Evolutionary conservation across 2,329 filamentous ascomycete species (phyloP), one percentile per base, ranked within the genome.

Genomic region (Ophiostoma sp.): DNA sequence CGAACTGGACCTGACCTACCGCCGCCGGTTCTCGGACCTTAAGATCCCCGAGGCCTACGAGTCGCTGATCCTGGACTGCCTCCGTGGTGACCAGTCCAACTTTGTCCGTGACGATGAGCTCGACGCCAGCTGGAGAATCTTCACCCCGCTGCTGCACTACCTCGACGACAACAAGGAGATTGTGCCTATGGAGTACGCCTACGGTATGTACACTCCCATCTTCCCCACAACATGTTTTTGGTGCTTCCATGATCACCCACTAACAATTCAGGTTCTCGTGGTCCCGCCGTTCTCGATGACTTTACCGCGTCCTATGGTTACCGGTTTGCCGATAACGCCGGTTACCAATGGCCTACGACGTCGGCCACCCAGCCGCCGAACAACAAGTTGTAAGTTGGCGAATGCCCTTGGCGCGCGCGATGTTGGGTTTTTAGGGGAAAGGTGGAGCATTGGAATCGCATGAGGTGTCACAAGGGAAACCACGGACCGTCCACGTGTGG

Each of bases 41-140:
- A 99, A 99, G 90, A 99, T 99, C 77, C 96, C 96, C 73, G 96
- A 99, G 88, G 96, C 96, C 7, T 99, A 99, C 84, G 96, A 99
- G 85, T 98, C 95, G 73, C 87, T 99, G 78, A 98, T 99, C 78
- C 89, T 99, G 73, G 96, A 99, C 83, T 96, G 95, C 78, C 88
- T 99, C 79, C 99, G 99, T 90, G 96, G 96, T 75, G 96, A 99
- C 81, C 96, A 99, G 88, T 98, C 95, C 84, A 99, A 99, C 91
- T 99, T 99, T 83, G 94, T 97, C 76, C 92, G 94, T 85, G 94
- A 97, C 79, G 94, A 97, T 81, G 96, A 99, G 86, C 89, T 99
- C 39, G 96, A 99, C 80, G 94, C 96, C 74, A 96, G 93, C 85
- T 99, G 96, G 96, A 94, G 95, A 83, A 97, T 99, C 83, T 99